A percentile compares a stretch with the other conserved stretches of the same genome.
These are phyloP conservation scores for Populus hybrid DNA, from an alignment of 441 rosid genomes.

Conservation along the genomic window DNA sequence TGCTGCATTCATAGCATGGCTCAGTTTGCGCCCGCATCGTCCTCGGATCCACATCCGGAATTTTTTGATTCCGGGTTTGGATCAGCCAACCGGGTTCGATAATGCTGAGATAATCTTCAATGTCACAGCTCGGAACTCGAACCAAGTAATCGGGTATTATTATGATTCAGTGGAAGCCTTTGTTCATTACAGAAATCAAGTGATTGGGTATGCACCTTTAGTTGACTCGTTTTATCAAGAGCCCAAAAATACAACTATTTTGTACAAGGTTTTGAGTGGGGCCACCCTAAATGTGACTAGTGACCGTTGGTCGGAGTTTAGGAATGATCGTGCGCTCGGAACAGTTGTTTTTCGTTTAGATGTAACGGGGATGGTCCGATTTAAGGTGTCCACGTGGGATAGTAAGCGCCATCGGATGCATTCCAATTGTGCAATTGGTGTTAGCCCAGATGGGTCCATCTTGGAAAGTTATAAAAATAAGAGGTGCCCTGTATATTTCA, in stretches of 20 bases:
- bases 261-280: conserved; percentile 40
- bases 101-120: conserved; percentile 57
- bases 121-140: conserved; percentile 61
- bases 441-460: conserved; percentile 59
- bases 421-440: conserved; percentile 51
- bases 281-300: conserved; percentile 56
- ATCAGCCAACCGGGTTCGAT: conserved; percentile 53
- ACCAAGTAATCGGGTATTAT: conserved; percentile 57
- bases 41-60: conserved; percentile 56
- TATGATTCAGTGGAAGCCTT: conserved; percentile 49
- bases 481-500: conserved; percentile 68
- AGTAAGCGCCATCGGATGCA: conserved; percentile 63
- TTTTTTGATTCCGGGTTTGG: conserved; percentile 54
- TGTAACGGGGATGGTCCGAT: conserved; percentile 47
- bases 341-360: conserved; percentile 59
- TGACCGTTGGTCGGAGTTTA: conserved; percentile 62
- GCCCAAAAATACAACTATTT: conserved; percentile 53
- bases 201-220: conserved; percentile 48
- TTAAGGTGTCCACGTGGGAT: conserved; percentile 59
- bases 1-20: conserved; percentile 66
- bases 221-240: conserved; percentile 50
- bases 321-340: conserved; percentile 50
- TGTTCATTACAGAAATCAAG: conserved; percentile 58
- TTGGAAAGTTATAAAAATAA: conserved; percentile 38
- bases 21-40: conserved; percentile 86